Evolutionary conservation across 257 asterid genomes (phyloP), one percentile per base, ranked within the genome.

Genomic region (Solanum paucissectum): DNA sequence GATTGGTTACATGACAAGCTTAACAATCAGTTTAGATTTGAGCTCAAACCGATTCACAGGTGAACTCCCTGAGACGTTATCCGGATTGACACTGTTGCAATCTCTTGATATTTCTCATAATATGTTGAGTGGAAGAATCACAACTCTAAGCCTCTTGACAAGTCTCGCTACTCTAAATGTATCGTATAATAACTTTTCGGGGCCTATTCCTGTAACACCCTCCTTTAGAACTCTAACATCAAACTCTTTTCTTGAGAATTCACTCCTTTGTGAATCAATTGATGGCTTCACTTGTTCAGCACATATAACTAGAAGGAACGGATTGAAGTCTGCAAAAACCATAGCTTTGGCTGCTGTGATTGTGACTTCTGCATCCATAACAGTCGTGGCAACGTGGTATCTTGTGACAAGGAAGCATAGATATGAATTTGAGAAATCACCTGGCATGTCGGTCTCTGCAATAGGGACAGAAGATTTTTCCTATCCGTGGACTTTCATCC

Each of bases 401-500:
- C 81, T 95, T 42, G 90, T 93, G 38, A 88, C 92, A 0, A 91
- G 93, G 25, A 94, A 92, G 58, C 87, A 91, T 32, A 90, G 75
- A 42, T 92, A 90, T 76, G 88, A 86, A 84, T 88, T 90, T 6
- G 91, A 93, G 82, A 95, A 93, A 88, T 86, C 91, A 37, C 75
- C 91, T 1, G 84, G 90, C 60, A 21, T 90, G 86, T 34, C 90
- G 2, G 84, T 82, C 60, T 86, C 90, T 34, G 83, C 94, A 12
- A 42, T 89, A 8, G 87, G 74, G 32, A 94, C 88, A 71, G 98
- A 95, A 49, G 97, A 95, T 73, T 95, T 94, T 83, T 93, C 98
- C 23, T 95, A 94, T 89, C 98, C 98, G 0, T 94, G 99, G 98
- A 95, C 93, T 32, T 96, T 95, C 33, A 96, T 94, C 21, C 98